These are phyloP conservation scores for Hymenoscyphus fraxineus DNA, from an alignment of 2,329 filamentous ascomycete species.

Conservation along the genomic window DNA sequence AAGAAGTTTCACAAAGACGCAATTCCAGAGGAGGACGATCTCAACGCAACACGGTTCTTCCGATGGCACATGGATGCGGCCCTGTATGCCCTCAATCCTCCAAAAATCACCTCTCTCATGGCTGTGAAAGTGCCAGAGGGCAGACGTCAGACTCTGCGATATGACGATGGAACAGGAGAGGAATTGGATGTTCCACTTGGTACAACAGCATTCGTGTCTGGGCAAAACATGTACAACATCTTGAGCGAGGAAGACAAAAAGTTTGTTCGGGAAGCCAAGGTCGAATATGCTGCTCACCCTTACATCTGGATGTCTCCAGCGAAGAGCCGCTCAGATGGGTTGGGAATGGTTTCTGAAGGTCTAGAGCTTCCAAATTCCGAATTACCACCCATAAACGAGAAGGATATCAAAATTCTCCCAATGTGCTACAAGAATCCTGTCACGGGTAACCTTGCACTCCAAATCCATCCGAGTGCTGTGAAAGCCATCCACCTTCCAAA, in stretches of 20 bases:
- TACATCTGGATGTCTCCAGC: conserved; percentile 78
- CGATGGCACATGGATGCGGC: conserved; percentile 80
- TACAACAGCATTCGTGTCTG: conserved; percentile 71
- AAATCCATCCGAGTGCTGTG: conserved; percentile 70
- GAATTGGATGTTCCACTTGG: conserved; percentile 66
- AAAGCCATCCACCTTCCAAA: conserved; percentile 64
- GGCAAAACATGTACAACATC: conserved; percentile 66
- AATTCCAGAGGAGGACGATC: conserved; percentile 60
- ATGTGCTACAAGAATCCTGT: conserved; percentile 76
- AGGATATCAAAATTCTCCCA: conserved; percentile 67
- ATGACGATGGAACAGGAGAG: conserved; percentile 68
- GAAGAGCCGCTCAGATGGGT: conserved; percentile 61
- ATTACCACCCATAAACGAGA: conserved; percentile 61
- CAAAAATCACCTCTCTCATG: conserved; percentile 67
- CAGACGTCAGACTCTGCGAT: conserved; percentile 62
- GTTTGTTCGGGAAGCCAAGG: conserved; percentile 61
- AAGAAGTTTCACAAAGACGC: conserved; percentile 66
- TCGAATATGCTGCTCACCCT: conserved; percentile 75
- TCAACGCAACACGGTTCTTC: conserved; percentile 60
- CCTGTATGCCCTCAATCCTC: conserved; percentile 70
- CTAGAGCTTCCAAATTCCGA: conserved; percentile 57
- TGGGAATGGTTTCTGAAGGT: conserved; percentile 66
- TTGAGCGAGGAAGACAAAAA: conserved; percentile 63
- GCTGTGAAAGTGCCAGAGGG: conserved; percentile 70
- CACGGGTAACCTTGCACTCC: conserved; percentile 64